phyloP scores from a whole-genome alignment of 371 early-diverging fungal species.

The Mortierella sp. region DNA sequence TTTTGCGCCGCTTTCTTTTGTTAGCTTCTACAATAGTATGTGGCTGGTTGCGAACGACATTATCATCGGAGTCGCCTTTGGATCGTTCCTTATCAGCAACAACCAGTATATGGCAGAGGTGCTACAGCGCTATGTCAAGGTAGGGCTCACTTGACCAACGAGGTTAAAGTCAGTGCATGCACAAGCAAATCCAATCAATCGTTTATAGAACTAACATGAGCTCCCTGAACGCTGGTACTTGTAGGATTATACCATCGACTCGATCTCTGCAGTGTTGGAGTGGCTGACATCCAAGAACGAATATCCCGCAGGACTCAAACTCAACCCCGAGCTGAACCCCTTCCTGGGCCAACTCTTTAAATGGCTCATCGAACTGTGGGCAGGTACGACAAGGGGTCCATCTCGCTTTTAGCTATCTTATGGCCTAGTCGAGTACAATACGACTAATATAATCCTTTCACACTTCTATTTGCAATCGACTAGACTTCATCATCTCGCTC shows the following conservation, averaged over 20 bases:
- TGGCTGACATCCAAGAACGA: conserved; percentile 87
- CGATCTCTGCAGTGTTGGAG: conserved; percentile 79
- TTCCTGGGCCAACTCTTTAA: conserved; percentile 95
- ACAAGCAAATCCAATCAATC: neutral
- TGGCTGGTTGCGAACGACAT: conserved; percentile 97
- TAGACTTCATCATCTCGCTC: conserved; percentile 68
- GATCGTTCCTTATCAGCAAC: conserved; percentile 78
- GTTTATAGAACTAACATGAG: neutral
- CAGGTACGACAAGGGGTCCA: conserved; percentile 59
- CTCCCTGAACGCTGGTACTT: neutral
- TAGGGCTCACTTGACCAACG: neutral
- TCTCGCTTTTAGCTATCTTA: neutral
- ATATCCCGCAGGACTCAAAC: conserved; percentile 96
- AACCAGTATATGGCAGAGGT: conserved; percentile 68
- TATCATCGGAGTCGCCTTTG: conserved; percentile 88
- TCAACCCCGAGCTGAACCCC: conserved; percentile 89
- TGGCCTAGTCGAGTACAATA: too few relatives aligned
- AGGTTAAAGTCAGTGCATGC: too few relatives aligned
- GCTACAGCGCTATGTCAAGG: conserved; percentile 61
- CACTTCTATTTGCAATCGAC: neutral
- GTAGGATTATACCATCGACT: conserved; percentile 74
- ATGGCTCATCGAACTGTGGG: conserved; percentile 94
- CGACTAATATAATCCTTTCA: neutral
- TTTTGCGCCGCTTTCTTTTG: neutral
- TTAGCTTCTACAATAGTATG: conserved; percentile 93